Evolutionary conservation across 805 yeast species (phyloP), one percentile per base, ranked within the genome.

Genomic region (Ogataea philodendri): DNA sequence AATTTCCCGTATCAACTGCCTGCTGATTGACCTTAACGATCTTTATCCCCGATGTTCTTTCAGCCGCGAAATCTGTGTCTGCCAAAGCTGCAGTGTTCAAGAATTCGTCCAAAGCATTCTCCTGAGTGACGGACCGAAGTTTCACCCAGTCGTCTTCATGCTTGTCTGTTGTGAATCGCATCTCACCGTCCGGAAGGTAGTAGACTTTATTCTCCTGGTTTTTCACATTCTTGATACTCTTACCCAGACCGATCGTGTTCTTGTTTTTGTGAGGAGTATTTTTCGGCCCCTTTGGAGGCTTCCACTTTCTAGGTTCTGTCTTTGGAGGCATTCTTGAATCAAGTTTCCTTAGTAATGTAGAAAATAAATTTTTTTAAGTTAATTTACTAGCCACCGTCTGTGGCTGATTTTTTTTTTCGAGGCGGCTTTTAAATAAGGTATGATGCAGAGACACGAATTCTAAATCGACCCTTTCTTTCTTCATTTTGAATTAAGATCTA

Each of bases 1-100:
- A 54, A 24, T 60, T 56, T 29, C 70, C 70, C 4, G 53, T 46
- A 35, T 84, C 87, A 46, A 90, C 81, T 46, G 89, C 84, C 52
- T 81, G 84, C 38, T 54, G 55, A 35, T 84, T 86, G 41, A 84
- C 80, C 55, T 81, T 77, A 49, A 93, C 81, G 51, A 93, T 86
- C 52, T 82, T 84, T 41, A 93, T 89, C 48, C 82, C 85, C 29
- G 82, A 78, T 39, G 79, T 72, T 54, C 82, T 79, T 48, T 90
- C 97, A 3, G 97, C 96, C 7, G 96, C 80, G 65, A 93, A 93
- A 65, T 93, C 97, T 14, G 90, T 88, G 56, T 88, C 96, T 2
- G 97, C 96, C 40, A 93, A 73, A 60, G 87, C 95, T 1, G 98
- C 99, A 6, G 97, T 90, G 54, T 81, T 83, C 54, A 93, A 73